Percentiles rank a stretch among this genome's conserved stretches.
phyloP scores from a whole-genome alignment of 495 filamentous ascomycete species.

The Talaromyces borbonicus region DNA sequence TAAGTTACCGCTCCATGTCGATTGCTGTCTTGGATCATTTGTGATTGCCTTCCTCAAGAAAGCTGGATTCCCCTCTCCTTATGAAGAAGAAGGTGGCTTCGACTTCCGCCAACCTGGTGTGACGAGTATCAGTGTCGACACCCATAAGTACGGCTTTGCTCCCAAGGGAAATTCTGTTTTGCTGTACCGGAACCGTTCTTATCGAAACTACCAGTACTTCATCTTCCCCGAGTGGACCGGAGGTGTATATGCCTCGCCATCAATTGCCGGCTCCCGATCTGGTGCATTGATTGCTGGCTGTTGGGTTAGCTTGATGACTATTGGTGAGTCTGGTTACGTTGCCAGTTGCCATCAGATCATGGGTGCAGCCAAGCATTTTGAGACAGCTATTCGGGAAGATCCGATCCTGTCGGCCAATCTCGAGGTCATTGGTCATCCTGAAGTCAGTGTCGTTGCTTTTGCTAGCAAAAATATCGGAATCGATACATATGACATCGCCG shows the following conservation, averaged over 20 bases:
- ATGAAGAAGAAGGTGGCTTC: constrained; percentile 62
- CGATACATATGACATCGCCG: constrained; percentile 80
- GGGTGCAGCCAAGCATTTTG: constrained; percentile 75
- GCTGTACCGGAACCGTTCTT: constrained; percentile 70
- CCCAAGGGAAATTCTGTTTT: constrained; percentile 92
- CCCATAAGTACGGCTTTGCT: constrained; percentile 98
- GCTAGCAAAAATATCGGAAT: constrained; percentile 55
- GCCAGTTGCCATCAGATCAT: constrained; percentile 79
- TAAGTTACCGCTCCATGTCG: constrained; percentile 83
- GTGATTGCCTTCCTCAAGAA: constrained; percentile 82
- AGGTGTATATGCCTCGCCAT: constrained; percentile 89
- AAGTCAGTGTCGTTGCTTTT: constrained; percentile 88
- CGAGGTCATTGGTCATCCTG: constrained; percentile 70
- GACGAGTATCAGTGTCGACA: constrained; percentile 91
- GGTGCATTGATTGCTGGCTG: constrained; percentile 90
- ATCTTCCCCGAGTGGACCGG: constrained; percentile 91
- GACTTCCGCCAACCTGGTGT: constrained; percentile 94
- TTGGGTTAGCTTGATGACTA: constrained; percentile 81
- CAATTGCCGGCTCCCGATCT: constrained; percentile 81
- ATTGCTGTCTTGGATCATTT: constrained; percentile 96
- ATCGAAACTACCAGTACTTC: constrained; percentile 89
- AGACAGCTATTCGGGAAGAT: constrained; percentile 57
- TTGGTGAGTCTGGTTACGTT: constrained; percentile 86
- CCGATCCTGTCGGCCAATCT: constrained; percentile 60
- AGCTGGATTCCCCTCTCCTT: constrained; percentile 64